A percentile compares a stretch with the other conserved stretches of the same genome.
These are phyloP conservation scores for Vitis amurensis DNA, from an alignment of 164 flowering plant genomes.

Conservation along the genomic window DNA sequence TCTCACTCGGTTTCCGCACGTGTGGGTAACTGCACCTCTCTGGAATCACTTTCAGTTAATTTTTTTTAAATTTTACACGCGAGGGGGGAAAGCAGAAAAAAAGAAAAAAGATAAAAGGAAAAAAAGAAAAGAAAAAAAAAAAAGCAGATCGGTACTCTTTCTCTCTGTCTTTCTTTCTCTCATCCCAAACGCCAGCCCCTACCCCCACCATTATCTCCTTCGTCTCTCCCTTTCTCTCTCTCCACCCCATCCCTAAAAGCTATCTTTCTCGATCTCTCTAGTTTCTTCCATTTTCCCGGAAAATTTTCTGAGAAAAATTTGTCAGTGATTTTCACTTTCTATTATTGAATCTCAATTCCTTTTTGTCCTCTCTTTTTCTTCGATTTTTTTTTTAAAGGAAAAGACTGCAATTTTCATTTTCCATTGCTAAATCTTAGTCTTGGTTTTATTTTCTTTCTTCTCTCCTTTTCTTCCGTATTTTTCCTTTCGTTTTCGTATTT, in stretches of 20 bases:
- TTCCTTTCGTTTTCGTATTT: background rate
- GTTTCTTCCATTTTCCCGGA: background rate
- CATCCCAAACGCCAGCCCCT: background rate
- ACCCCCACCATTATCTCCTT: constrained; percentile 1
- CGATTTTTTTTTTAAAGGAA: background rate
- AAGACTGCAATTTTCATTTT: background rate
- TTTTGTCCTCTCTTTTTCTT: background rate
- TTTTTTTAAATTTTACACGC: no score
- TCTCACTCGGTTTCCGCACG: background rate
- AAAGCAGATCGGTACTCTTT: background rate
- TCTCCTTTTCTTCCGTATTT: background rate
- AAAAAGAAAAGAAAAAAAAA: no score
- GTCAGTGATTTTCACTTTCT: background rate
- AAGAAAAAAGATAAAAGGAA: no score
- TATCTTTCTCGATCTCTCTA: background rate
- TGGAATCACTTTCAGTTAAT: background rate
- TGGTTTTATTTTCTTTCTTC: background rate
- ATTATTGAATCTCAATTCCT: background rate
- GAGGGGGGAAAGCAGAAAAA: no score
- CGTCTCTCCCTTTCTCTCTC: background rate
- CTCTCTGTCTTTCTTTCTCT: background rate
- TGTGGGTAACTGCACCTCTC: background rate
- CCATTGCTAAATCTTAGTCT: no score
- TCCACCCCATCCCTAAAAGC: background rate
- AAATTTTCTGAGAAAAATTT: background rate